A percentile compares a stretch with the other conserved stretches of the same genome.
Conservation (phyloP, 495 filamentous ascomycete species). For the Apiosordaria backusii region DNA sequence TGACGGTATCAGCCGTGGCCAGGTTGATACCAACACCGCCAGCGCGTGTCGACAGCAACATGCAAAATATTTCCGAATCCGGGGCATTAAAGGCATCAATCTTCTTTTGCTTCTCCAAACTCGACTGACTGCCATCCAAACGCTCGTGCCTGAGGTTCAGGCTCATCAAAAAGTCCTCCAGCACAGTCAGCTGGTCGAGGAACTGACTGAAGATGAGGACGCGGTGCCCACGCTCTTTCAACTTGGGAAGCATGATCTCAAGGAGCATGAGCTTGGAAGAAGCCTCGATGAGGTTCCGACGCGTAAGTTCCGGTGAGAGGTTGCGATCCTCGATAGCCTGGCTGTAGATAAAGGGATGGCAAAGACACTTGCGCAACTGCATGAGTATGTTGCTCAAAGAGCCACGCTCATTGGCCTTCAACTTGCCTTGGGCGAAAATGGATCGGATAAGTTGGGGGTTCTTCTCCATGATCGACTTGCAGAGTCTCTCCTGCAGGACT, state of each 20-base stretch:
- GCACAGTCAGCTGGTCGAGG: slow-evolving; percentile 76
- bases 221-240: slow-evolving; percentile 82
- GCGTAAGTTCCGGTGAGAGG: slow-evolving; percentile 48
- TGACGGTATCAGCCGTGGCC: slow-evolving; percentile 95
- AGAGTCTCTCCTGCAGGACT: slow-evolving; percentile 86
- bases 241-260: slow-evolving; percentile 84
- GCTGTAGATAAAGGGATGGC: slow-evolving; percentile 94
- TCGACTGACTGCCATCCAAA: slow-evolving; percentile 77
- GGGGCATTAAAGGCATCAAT: slow-evolving; percentile 93
- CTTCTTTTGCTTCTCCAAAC: slow-evolving; percentile 82
- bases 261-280: slow-evolving; percentile 86
- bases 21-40: slow-evolving; percentile 98
- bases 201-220: slow-evolving; percentile 98
- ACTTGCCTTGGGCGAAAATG: slow-evolving; percentile 64
- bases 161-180: slow-evolving; percentile 84
- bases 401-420: slow-evolving; percentile 65
- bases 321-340: slow-evolving; percentile 78
- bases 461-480: slow-evolving; percentile 86
- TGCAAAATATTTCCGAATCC: slow-evolving; percentile 76
- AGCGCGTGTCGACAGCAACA: slow-evolving; percentile 88
- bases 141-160: slow-evolving; percentile 69
- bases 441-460: slow-evolving; percentile 85
- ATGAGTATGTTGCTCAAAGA: slow-evolving; percentile 91
- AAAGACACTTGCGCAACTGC: slow-evolving; percentile 91
- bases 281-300: slow-evolving; percentile 82